Percentiles rank a stretch among this genome's conserved stretches.
Evolutionary conservation across 768 basidiomycete species (phyloP).

Genomic region (Boletus sensibilis): DNA sequence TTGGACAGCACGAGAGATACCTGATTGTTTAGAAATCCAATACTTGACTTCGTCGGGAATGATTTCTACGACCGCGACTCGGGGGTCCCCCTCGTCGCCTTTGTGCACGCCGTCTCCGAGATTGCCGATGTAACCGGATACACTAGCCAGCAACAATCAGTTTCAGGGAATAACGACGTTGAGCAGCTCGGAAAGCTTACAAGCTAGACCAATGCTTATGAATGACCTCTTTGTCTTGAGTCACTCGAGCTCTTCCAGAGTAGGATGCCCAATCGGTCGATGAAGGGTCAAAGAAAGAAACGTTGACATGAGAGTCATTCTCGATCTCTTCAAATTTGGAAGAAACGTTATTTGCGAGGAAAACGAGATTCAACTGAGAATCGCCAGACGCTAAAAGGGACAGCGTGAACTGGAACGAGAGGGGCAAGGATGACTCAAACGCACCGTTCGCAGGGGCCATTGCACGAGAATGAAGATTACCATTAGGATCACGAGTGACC

Average conservation of each 20-base stretch:
- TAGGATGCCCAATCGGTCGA: slow-evolving; percentile 81
- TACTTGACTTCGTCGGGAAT: slow-evolving; percentile 80
- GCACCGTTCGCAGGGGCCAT: slow-evolving; percentile 74
- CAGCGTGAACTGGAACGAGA: neutral
- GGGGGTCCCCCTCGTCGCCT: slow-evolving; percentile 77
- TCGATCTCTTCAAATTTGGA: slow-evolving; percentile 76
- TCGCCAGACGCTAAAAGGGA: slow-evolving; percentile 40
- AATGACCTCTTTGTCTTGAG: slow-evolving; percentile 60
- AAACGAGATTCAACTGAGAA: slow-evolving; percentile 55
- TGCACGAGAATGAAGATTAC: slow-evolving; percentile 73
- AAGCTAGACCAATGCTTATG: slow-evolving; percentile 61
- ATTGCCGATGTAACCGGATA: slow-evolving; percentile 82
- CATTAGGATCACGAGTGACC: slow-evolving; percentile 66
- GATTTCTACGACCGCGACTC: slow-evolving; percentile 77
- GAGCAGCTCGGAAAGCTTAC: slow-evolving; percentile 32
- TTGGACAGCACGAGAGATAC: slow-evolving; percentile 57
- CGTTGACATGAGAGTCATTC: slow-evolving; percentile 75
- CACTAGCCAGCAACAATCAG: slow-evolving; percentile 35
- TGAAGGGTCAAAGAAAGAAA: slow-evolving; percentile 68
- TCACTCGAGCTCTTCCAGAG: slow-evolving; percentile 67
- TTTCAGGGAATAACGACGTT: neutral
- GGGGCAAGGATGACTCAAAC: slow-evolving; percentile 16
- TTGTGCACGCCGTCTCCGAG: slow-evolving; percentile 81
- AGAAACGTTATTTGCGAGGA: slow-evolving; percentile 72
- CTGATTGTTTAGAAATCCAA: slow-evolving; percentile 66